Conservation (phyloP, 78 protist species). For the Parvularia atlantis region DNA sequence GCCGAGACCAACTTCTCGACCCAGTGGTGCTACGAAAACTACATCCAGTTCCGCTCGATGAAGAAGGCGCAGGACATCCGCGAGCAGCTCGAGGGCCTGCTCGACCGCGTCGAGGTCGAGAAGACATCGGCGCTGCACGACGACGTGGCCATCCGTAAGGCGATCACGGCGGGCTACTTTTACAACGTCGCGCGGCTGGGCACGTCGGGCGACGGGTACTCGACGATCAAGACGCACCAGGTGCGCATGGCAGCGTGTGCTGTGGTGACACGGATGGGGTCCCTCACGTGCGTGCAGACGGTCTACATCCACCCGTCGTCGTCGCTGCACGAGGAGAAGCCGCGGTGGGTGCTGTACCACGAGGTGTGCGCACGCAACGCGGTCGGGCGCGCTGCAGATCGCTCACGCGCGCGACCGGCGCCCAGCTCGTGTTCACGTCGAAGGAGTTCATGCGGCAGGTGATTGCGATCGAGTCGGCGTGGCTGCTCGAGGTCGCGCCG, state of each 20-base stretch:
- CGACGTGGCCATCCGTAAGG: conserved; percentile 53
- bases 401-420: too few species aligned
- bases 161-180: conserved; percentile 83
- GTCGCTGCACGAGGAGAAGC: conserved; percentile 17
- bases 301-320: conserved; percentile 71
- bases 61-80: conserved; percentile 83
- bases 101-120: conserved; percentile 46
- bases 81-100: conserved; percentile 73
- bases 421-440: conserved; percentile 70
- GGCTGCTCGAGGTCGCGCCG: conserved; percentile 95
- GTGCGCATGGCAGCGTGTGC: too few species aligned
- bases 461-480: conserved; percentile 70
- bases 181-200: conserved; percentile 55
- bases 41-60: conserved; percentile 83
- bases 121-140: conserved; percentile 18
- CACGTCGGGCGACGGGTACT: conserved; percentile 33
- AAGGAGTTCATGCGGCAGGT: conserved; percentile 71
- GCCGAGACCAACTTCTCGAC: conserved; percentile 55
- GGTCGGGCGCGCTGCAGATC: too few species aligned
- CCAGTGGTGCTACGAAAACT: conserved; percentile 93
- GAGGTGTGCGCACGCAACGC: too few species aligned
- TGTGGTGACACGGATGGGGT: too few species aligned
- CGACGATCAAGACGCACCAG: conserved; percentile 53
- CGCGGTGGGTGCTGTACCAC: conserved; percentile 75
- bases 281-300: too few species aligned